Percentiles rank a stretch among this genome's conserved stretches.
Conservation (phyloP, 495 filamentous ascomycete genomes). For the Staphylotrichum tortipilum region DNA sequence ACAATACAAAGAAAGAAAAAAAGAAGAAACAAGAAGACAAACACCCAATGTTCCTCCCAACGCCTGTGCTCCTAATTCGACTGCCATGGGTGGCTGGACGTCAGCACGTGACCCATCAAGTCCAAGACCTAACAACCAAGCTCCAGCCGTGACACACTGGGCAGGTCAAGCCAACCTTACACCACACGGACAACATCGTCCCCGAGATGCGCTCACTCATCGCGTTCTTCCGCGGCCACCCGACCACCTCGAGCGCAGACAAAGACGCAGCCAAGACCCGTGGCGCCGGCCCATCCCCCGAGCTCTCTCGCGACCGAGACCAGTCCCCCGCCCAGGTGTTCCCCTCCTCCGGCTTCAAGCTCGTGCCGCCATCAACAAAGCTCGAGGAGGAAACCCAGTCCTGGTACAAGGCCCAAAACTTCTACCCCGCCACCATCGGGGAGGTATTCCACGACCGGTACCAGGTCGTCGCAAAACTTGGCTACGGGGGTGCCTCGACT, state of each 20-base stretch:
- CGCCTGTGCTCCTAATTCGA: no score
- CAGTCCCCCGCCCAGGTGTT: background rate
- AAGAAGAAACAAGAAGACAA: no score
- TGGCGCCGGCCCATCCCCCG: background rate
- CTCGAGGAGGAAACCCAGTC: slow-evolving; percentile 35
- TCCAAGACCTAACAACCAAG: background rate
- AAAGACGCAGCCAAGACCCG: no score
- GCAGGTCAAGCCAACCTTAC: background rate
- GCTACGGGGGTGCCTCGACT: slow-evolving; percentile 38
- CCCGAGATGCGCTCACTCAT: background rate
- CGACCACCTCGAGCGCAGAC: no score
- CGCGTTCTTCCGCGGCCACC: no score
- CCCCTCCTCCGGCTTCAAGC: background rate
- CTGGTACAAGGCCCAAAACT: slow-evolving; percentile 28
- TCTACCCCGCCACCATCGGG: slow-evolving; percentile 37
- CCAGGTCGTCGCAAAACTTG: slow-evolving; percentile 38
- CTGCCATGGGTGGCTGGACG: no score
- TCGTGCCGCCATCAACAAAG: background rate
- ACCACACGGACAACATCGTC: no score
- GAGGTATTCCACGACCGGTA: slow-evolving; percentile 32
- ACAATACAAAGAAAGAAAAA: no score
- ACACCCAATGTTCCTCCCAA: no score
- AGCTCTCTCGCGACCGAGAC: background rate
- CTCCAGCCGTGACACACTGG: background rate
- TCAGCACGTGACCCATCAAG: no score